Base-by-base conservation (phyloP, 495 filamentous ascomycete species). In the Penicillium macrosclerotiorum region DNA sequence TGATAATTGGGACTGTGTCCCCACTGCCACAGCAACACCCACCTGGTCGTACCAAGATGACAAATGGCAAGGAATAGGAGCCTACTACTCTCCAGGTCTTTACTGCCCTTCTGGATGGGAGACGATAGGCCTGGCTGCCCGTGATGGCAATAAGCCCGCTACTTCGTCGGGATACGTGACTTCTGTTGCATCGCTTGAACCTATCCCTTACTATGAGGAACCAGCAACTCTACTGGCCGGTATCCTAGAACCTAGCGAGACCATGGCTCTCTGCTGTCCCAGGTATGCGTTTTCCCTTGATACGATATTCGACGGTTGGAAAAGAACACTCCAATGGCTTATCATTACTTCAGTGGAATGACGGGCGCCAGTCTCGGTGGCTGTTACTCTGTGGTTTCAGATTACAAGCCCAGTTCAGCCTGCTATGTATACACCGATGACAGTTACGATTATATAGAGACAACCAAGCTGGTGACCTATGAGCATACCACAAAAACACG, bases 11-110 rank as follows among this genome's bases (percentile, higher is more conserved):
- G 37, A 29, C 12, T 48, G 45, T 26, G 4, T 41, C 6, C 37
- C 45, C 16, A 33, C 45, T 1, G 13, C 45, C 14, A 48, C 45
- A 1, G 18, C 44, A 14, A 18, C 35, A 8, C 18, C 30, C 1
- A 33, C 22, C 8, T 6, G n/a, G 4, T 11, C 22, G 8, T 16
- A 20, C 2, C 18, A n/a, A 5, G 13, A 30, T 4, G 23, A 30
- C 9, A 14, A 14, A 12, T 35, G 19, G 13, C 23, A 4, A 4
- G 41, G 31, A 14, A 19, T 11, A 14, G 45, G 37, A 4, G 29
- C 20, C 13, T 51, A 51, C 23, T 51, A 45, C 29, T 51, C 48
- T 0, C 48, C 48, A 3, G 48, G 48, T n/a, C 16, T 51, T 11
- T 19, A 51, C 42, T 51, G 48, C 16, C 48, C 48, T 3, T 41